These are phyloP conservation scores for Dothideomycetes sp. DNA, from an alignment of 2,329 filamentous ascomycete species.

Conservation along the genomic window DNA sequence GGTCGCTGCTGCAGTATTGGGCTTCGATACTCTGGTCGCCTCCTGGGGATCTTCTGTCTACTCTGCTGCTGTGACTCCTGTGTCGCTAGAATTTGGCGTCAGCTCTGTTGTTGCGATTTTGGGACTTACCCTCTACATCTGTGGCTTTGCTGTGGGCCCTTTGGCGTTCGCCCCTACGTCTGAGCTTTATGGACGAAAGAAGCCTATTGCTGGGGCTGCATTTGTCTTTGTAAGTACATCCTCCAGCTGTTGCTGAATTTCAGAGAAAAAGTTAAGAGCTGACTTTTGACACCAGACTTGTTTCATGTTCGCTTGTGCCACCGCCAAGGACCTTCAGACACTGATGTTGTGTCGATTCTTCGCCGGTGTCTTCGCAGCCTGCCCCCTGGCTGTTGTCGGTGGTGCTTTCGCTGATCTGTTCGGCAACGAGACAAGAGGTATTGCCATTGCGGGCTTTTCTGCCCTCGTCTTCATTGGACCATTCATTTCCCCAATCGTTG, in stretches of 20 bases:
- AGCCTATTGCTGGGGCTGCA: slow-evolving; percentile 36
- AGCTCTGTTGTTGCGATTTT: slow-evolving; percentile 12
- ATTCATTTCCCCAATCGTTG: slow-evolving; percentile 4
- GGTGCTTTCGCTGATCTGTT: slow-evolving; percentile 13
- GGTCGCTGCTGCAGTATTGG: slow-evolving; percentile 11
- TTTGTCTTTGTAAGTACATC: slow-evolving; percentile 41
- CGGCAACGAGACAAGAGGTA: background rate
- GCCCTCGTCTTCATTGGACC: background rate
- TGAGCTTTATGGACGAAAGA: slow-evolving; percentile 43
- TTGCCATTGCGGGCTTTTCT: background rate
- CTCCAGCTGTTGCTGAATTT: background rate
- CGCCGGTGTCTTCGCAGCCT: slow-evolving; percentile 43
- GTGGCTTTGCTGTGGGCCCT: slow-evolving; percentile 15
- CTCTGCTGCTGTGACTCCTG: slow-evolving; percentile 10
- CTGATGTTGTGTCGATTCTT: slow-evolving; percentile 46
- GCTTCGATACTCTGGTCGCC: slow-evolving; percentile 61
- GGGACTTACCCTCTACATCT: slow-evolving; percentile 18
- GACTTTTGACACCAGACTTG: background rate
- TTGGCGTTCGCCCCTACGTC: slow-evolving; percentile 41
- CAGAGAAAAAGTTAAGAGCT: slow-evolving; percentile 23
- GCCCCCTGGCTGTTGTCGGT: slow-evolving; percentile 36
- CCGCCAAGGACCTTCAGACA: slow-evolving; percentile 42
- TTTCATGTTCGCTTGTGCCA: slow-evolving; percentile 15
- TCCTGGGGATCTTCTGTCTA: slow-evolving; percentile 47
- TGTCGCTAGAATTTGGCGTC: slow-evolving; percentile 12